phyloP scores from a whole-genome alignment of 1,284 basidiomycete genomes.

The Wallemia mellicola region DNA sequence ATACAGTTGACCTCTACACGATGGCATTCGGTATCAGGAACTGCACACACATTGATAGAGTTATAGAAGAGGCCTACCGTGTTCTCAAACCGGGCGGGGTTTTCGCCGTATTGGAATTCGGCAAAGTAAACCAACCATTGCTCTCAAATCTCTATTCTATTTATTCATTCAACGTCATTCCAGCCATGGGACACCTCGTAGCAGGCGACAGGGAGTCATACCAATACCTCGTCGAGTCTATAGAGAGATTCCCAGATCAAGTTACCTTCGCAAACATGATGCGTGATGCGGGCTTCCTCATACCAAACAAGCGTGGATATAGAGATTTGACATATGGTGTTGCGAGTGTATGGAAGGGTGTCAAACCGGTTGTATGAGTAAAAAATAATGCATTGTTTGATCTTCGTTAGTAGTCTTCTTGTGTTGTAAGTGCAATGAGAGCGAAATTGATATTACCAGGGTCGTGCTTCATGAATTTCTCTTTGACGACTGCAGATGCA shows the following conservation, averaged over 20 bases:
- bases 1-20: conserved; percentile 83
- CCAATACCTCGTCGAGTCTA: conserved; percentile 92
- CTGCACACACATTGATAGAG: conserved; percentile 72
- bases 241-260: conserved; percentile 75
- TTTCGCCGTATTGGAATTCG: conserved; percentile 91
- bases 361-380: conserved; percentile 21
- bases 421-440: background rate
- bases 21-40: conserved; percentile 98
- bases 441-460: background rate
- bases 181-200: conserved; percentile 77
- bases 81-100: conserved; percentile 89
- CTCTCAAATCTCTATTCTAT: conserved; percentile 53
- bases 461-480: background rate
- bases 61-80: conserved; percentile 64
- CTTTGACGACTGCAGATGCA: background rate
- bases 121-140: conserved; percentile 66
- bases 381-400: background rate
- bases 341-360: conserved; percentile 52
- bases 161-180: conserved; percentile 90
- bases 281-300: conserved; percentile 45
- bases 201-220: conserved; percentile 84
- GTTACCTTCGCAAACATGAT: conserved; percentile 74
- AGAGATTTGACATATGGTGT: conserved; percentile 57
- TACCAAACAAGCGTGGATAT: conserved; percentile 45
- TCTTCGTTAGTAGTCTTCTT: background rate